Percentiles rank a stretch among this genome's conserved stretches.
Conservation (phyloP, 202 grass and related monocot genomes). For the Schoenoplectus triqueter region DNA sequence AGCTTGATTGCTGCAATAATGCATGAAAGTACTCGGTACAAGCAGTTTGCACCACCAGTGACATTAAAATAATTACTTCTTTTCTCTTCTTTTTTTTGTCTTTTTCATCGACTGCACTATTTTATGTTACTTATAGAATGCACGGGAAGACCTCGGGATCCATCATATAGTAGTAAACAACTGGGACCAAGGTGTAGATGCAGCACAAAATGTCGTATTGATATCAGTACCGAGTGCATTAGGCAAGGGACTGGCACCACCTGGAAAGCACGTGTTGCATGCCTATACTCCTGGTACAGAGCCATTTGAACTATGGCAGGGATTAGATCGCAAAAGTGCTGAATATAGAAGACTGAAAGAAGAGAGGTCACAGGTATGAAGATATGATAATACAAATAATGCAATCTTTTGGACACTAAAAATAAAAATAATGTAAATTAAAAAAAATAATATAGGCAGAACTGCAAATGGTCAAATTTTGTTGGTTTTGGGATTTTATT, state of each 20-base stretch:
- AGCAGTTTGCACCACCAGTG: not conserved
- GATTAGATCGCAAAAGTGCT: constrained; percentile 64
- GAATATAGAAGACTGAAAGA: constrained; percentile 84
- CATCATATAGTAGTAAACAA: constrained; percentile 94
- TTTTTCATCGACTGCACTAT: not conserved
- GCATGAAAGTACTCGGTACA: not conserved
- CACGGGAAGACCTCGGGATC: constrained; percentile 83
- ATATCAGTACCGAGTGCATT: constrained; percentile 90
- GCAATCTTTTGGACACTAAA: not conserved
- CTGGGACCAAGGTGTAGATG: constrained; percentile 87
- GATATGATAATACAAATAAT: constrained; percentile 1
- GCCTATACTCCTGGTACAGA: constrained; percentile 93
- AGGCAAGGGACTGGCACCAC: constrained; percentile 70
- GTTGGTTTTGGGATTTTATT: not conserved
- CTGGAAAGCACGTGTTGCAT: constrained; percentile 89
- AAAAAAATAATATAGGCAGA: not conserved
- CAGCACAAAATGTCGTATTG: constrained; percentile 83
- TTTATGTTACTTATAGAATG: constrained; percentile 46
- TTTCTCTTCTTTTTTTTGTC: not conserved
- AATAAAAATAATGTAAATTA: not conserved
- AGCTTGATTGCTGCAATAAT: not conserved
- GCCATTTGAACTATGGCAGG: constrained; percentile 86
- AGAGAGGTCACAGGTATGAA: constrained; percentile 82
- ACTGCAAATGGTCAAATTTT: not conserved
- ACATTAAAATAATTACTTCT: not conserved